Evolutionary conservation across 768 basidiomycete species (phyloP).

Genomic region (Mycena vitilis): DNA sequence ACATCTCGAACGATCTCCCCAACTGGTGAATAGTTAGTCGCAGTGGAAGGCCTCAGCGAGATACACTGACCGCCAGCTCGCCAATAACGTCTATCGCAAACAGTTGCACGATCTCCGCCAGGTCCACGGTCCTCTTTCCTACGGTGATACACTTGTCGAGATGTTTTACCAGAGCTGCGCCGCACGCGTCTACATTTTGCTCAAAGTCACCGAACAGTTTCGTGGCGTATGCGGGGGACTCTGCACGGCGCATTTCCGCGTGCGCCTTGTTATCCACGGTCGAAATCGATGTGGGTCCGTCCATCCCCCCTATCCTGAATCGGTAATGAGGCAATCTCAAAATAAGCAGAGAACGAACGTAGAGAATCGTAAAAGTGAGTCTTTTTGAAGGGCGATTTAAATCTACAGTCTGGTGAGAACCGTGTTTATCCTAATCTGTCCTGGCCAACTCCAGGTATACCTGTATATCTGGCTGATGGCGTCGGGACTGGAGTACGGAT

Average conservation of each 20-base stretch:
- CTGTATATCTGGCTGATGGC: slow-evolving; percentile 25
- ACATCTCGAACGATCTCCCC: slow-evolving; percentile 18
- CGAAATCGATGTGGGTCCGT: slow-evolving; percentile 17
- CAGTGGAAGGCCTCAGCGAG: no score
- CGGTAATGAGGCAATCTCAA: neutral
- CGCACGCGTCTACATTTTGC: slow-evolving; percentile 3
- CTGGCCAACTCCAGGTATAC: neutral
- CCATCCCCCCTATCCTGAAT: slow-evolving; percentile 1
- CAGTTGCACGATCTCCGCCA: slow-evolving; percentile 9
- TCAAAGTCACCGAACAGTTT: slow-evolving; percentile 8
- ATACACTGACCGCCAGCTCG: slow-evolving; percentile 11
- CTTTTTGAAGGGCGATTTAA: slow-evolving; percentile 23
- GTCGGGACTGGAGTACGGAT: neutral
- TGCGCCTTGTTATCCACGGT: slow-evolving; percentile 27
- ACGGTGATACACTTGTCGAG: slow-evolving; percentile 11
- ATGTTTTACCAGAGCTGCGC: neutral
- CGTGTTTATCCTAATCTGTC: neutral
- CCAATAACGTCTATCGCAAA: slow-evolving; percentile 25
- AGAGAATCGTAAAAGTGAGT: slow-evolving; percentile 22
- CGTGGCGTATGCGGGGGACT: slow-evolving; percentile 15
- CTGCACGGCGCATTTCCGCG: slow-evolving; percentile 22
- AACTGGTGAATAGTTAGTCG: neutral
- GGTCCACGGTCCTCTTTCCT: slow-evolving; percentile 12
- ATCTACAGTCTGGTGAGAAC: slow-evolving; percentile 6
- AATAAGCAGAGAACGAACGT: slow-evolving; percentile 1